phyloP scores from a whole-genome alignment of 2,329 filamentous ascomycete species.

The Fusarium globosum region DNA sequence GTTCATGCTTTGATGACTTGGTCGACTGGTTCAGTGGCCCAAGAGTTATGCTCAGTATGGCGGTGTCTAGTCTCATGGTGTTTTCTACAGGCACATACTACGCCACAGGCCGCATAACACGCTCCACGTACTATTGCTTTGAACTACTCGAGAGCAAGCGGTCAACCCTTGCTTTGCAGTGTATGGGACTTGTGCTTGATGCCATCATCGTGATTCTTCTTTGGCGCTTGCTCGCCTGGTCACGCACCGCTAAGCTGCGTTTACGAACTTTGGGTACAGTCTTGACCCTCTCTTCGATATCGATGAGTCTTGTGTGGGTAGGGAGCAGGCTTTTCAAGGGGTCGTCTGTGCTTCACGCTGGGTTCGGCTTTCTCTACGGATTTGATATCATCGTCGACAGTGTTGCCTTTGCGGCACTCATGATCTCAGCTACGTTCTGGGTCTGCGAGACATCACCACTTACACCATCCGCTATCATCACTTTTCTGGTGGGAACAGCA shows the following conservation, averaged over 20 bases:
- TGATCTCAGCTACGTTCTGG: conserved; percentile 59
- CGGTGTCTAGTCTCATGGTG: conserved; percentile 52
- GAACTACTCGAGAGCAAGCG: conserved; percentile 53
- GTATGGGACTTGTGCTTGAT: conserved; percentile 59
- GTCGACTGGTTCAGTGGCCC: conserved; percentile 59
- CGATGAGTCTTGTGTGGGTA: conserved; percentile 53
- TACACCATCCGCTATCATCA: conserved; percentile 55
- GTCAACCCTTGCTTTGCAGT: conserved; percentile 55
- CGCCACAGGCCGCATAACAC: conserved; percentile 51
- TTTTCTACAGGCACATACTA: conserved; percentile 58
- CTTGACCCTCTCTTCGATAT: conserved; percentile 54
- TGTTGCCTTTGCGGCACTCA: conserved; percentile 56
- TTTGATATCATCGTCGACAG: conserved; percentile 63
- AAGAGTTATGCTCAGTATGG: conserved; percentile 49
- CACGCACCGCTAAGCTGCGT: conserved; percentile 59
- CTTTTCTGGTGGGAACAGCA: conserved; percentile 56
- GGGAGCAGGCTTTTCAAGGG: conserved; percentile 46
- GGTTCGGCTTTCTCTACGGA: conserved; percentile 58
- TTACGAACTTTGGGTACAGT: conserved; percentile 59
- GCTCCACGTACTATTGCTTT: conserved; percentile 66
- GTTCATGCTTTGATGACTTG: conserved; percentile 60
- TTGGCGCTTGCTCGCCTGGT: conserved; percentile 65
- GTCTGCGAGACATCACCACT: conserved; percentile 60
- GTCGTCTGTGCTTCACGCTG: conserved; percentile 37
- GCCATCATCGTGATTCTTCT: conserved; percentile 58